Percentiles rank a stretch among this genome's conserved stretches.
Conservation (phyloP, 371 early-diverging fungal genomes). For the Mucor irregularis region DNA sequence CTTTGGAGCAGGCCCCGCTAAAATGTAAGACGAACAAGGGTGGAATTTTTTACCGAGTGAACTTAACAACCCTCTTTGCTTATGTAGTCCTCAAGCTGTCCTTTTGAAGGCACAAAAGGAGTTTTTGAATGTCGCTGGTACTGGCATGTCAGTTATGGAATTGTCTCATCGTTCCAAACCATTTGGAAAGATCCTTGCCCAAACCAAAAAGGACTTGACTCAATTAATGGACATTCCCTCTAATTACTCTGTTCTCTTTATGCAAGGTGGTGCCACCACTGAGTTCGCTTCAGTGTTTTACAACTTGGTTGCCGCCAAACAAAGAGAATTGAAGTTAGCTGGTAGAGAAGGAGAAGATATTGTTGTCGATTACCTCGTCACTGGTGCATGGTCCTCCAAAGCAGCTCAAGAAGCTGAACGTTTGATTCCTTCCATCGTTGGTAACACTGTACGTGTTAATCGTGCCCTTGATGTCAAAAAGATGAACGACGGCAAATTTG, state of each 20-base stretch:
- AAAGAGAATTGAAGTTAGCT: constrained; percentile 44
- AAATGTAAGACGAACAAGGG: constrained; percentile 53
- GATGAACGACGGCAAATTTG: constrained; percentile 49
- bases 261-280: constrained; percentile 95
- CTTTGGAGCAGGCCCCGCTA: constrained; percentile 94
- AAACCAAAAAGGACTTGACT: constrained; percentile 71
- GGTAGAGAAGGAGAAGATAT: constrained; percentile 35
- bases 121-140: constrained; percentile 75
- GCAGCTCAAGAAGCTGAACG: constrained; percentile 86
- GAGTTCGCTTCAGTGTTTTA: constrained; percentile 90
- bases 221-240: constrained; percentile 78
- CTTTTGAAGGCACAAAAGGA: constrained; percentile 81
- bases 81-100: constrained; percentile 66
- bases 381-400: constrained; percentile 92
- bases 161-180: constrained; percentile 89
- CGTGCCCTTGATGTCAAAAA: constrained; percentile 64
- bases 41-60: not conserved
- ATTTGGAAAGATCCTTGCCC: constrained; percentile 74
- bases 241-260: constrained; percentile 87
- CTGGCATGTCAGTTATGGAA: constrained; percentile 93
- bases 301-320: constrained; percentile 79
- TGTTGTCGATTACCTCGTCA: constrained; percentile 86
- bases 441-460: constrained; percentile 56
- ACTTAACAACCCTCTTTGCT: not conserved
- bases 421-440: constrained; percentile 55